Conservation (phyloP, 805 yeast species). For the Kuraishia borneana region DNA sequence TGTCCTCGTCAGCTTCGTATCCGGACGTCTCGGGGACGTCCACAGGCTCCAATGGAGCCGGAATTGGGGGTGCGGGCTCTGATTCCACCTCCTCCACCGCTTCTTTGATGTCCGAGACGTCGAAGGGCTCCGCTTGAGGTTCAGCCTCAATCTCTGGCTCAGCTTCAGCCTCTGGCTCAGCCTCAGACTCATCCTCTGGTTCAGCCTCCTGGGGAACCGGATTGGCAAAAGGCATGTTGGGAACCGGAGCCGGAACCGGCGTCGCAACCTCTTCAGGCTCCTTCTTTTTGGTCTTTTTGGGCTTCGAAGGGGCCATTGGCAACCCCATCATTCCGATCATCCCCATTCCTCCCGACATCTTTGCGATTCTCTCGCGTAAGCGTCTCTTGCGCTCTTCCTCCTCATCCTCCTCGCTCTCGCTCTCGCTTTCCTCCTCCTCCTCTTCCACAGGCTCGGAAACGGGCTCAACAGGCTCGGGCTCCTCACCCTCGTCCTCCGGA, state of each 20-base stretch:
- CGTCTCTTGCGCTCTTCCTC: slow-evolving; percentile 69
- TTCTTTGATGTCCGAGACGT: neutral
- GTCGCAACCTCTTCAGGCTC: slow-evolving; percentile 10
- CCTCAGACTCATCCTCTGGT: slow-evolving; percentile 4
- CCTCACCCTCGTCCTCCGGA: slow-evolving; percentile 12
- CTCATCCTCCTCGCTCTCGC: slow-evolving; percentile 54
- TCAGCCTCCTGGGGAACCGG: slow-evolving; percentile 18
- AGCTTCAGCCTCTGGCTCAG: slow-evolving; percentile 3
- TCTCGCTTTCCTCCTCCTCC: slow-evolving; percentile 37
- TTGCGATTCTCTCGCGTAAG: slow-evolving; percentile 92
- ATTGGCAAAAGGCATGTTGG: slow-evolving; percentile 41
- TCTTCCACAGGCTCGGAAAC: slow-evolving; percentile 27
- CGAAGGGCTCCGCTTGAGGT: neutral
- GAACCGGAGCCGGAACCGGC: slow-evolving; percentile 25
- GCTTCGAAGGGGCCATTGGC: slow-evolving; percentile 15
- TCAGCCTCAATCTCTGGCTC: slow-evolving; percentile 1
- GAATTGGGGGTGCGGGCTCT: slow-evolving; percentile 8
- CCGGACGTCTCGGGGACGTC: slow-evolving; percentile 44
- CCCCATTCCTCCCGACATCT: slow-evolving; percentile 76
- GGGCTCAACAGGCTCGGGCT: slow-evolving; percentile 7
- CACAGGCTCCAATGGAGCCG: slow-evolving; percentile 11
- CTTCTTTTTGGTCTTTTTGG: slow-evolving; percentile 13
- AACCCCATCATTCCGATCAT: slow-evolving; percentile 67
- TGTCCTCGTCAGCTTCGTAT: slow-evolving; percentile 61
- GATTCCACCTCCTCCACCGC: neutral